Conservation (phyloP, 2,329 filamentous ascomycete genomes). For the Ophiostoma novo-ulmi region DNA sequence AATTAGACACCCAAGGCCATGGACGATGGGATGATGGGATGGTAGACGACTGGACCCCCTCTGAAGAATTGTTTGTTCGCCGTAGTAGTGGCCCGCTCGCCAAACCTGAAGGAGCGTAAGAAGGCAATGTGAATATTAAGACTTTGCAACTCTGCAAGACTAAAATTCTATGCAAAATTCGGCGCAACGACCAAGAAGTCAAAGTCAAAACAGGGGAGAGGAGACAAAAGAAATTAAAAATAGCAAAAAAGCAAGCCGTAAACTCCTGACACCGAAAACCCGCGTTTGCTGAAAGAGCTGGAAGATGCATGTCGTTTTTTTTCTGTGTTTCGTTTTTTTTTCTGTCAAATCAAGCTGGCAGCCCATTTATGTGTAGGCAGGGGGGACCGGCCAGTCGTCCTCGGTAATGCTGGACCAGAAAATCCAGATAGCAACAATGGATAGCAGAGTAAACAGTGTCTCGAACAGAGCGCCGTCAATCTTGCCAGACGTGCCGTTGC, state of each 20-base stretch:
- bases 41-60: not conserved
- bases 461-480: constrained; percentile 93
- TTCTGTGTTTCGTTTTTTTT: constrained; percentile 3
- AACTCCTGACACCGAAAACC: constrained; percentile 22
- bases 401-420: constrained; percentile 99
- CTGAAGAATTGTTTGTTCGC: not conserved
- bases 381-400: constrained; percentile 81
- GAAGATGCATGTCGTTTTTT: constrained; percentile 11
- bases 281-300: constrained; percentile 6
- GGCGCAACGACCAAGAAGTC: constrained; percentile 8
- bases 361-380: constrained; percentile 31
- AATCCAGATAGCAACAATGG: constrained; percentile 79
- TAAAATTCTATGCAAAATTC: not conserved
- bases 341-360: not conserved
- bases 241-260: constrained; percentile 8
- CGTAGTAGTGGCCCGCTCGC: not conserved
- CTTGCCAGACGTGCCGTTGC: constrained; percentile 72
- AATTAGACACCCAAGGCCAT: constrained; percentile 3
- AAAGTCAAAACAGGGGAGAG: not conserved
- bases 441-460: constrained; percentile 81
- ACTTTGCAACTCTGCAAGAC: constrained; percentile 1
- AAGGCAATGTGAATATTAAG: constrained; percentile 5
- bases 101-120: constrained; percentile 10
- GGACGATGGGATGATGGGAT: not conserved
- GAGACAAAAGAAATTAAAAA: constrained; percentile 16